These are phyloP conservation scores for Coelastrella sp. DNA, from an alignment of 139 green algal genomes.

Conservation along the genomic window DNA sequence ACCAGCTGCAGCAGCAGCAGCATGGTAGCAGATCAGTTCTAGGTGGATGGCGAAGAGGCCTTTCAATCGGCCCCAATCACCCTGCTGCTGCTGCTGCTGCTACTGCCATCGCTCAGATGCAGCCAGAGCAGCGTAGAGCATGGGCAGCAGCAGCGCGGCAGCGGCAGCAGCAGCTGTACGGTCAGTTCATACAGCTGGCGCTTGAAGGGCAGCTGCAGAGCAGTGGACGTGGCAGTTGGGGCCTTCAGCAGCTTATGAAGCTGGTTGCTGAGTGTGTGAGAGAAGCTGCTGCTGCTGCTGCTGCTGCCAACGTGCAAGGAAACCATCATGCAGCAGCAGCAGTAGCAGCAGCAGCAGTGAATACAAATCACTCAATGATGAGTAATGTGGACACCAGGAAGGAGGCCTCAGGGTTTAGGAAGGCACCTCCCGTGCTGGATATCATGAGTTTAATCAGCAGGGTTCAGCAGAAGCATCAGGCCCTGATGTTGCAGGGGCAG, in stretches of 20 bases:
- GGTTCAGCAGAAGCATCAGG: slow-evolving; percentile 13
- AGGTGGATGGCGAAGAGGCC: not conserved
- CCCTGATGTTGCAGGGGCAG: not conserved
- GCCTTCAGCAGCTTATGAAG: slow-evolving; percentile 32
- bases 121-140: not conserved
- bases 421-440: not conserved
- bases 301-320: not conserved
- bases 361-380: not conserved
- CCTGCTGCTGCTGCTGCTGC: not conserved
- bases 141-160: slow-evolving; percentile 35
- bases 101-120: not conserved
- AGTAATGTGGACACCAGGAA: too few relatives aligned
- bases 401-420: too few relatives aligned
- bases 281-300: not conserved
- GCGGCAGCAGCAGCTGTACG: slow-evolving; percentile 40
- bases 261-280: slow-evolving; percentile 31
- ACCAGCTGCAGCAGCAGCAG: slow-evolving; percentile 26
- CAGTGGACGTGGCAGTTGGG: not conserved
- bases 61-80: not conserved
- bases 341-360: too few relatives aligned
- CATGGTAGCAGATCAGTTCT: not conserved
- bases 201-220: slow-evolving; percentile 9
- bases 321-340: not conserved
- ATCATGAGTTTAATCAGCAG: not conserved
- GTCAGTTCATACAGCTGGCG: slow-evolving; percentile 26